Conservation (phyloP, 106 monocot species). For the Acorus gramineus region DNA sequence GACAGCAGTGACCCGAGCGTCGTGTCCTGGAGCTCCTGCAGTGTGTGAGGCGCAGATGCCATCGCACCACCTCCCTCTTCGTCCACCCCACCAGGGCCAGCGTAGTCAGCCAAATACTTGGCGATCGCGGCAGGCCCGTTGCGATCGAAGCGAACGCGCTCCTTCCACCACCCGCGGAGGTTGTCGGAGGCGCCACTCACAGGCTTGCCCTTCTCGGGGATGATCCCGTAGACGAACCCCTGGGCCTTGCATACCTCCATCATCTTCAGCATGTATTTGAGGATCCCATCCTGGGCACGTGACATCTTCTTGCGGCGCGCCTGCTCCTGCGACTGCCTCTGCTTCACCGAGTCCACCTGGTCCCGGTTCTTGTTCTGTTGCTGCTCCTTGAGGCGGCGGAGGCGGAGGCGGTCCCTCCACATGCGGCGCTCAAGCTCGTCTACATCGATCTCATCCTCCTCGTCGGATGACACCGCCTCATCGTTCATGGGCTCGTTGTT, state of each 20-base stretch:
- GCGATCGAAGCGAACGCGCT: constrained; percentile 31
- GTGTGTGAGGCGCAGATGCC: neutral
- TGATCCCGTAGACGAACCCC: constrained; percentile 19
- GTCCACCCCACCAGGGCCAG: neutral
- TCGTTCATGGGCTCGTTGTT: neutral
- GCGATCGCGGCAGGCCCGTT: constrained; percentile 37
- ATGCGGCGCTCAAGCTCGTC: constrained; percentile 18
- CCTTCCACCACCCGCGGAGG: constrained; percentile 21
- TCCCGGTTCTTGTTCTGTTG: constrained; percentile 1
- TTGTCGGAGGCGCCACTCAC: constrained; percentile 15
- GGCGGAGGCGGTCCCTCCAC: constrained; percentile 19
- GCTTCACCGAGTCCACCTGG: neutral
- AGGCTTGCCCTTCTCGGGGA: constrained; percentile 18
- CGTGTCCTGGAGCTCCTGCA: constrained; percentile 21
- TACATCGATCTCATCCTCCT: constrained; percentile 17
- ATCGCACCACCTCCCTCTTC: neutral
- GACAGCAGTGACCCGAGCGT: constrained; percentile 16
- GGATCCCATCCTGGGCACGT: constrained; percentile 9
- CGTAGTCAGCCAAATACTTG: constrained; percentile 24
- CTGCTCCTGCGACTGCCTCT: constrained; percentile 10
- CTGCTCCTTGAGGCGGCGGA: constrained; percentile 12
- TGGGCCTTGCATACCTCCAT: constrained; percentile 13
- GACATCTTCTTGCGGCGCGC: constrained; percentile 20
- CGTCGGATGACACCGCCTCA: constrained; percentile 5
- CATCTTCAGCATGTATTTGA: constrained; percentile 20